These are phyloP conservation scores for Starmerella gropengiesseri DNA, from an alignment of 805 yeast species.

Conservation along the genomic window DNA sequence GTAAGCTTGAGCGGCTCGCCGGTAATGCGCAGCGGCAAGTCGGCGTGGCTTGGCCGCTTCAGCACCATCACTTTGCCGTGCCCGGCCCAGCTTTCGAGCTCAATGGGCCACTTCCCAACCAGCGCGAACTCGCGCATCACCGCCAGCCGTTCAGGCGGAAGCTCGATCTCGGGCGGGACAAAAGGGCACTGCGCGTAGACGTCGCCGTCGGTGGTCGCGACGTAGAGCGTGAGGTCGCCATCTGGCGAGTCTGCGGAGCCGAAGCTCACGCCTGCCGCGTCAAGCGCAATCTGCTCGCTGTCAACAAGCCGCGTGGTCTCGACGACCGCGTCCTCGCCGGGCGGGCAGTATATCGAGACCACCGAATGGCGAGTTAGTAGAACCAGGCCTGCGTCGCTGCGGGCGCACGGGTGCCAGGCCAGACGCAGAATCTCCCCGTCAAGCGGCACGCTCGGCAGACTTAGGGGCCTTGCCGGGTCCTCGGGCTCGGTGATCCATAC, in stretches of 20 bases:
- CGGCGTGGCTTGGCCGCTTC: conserved; percentile 3
- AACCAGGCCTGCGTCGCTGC: conserved; percentile 36
- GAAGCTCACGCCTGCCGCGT: conserved; percentile 36
- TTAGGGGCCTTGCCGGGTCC: background rate
- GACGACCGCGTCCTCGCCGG: conserved; percentile 33
- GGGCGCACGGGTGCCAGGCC: conserved; percentile 38
- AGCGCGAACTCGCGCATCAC: conserved; percentile 4
- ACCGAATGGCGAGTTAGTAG: conserved; percentile 31
- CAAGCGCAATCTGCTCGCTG: conserved; percentile 5
- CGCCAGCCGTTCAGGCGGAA: conserved; percentile 20
- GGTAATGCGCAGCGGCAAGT: conserved; percentile 8
- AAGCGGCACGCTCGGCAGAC: background rate
- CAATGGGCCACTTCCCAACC: conserved; percentile 29
- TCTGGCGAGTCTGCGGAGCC: conserved; percentile 32
- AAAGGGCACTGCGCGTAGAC: conserved; percentile 55
- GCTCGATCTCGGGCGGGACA: conserved; percentile 38
- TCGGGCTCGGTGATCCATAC: conserved; percentile 20
- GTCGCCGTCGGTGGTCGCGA: conserved; percentile 47
- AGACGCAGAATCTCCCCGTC: conserved; percentile 30
- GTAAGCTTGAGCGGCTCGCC: conserved; percentile 47
- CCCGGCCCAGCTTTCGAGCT: conserved; percentile 21
- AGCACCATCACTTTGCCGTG: background rate
- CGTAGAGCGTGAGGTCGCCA: conserved; percentile 44
- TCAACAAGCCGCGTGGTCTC: conserved; percentile 8
- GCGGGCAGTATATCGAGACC: conserved; percentile 8